Conservation (phyloP, 1,139 yeast species). For the Pichia sp. region DNA sequence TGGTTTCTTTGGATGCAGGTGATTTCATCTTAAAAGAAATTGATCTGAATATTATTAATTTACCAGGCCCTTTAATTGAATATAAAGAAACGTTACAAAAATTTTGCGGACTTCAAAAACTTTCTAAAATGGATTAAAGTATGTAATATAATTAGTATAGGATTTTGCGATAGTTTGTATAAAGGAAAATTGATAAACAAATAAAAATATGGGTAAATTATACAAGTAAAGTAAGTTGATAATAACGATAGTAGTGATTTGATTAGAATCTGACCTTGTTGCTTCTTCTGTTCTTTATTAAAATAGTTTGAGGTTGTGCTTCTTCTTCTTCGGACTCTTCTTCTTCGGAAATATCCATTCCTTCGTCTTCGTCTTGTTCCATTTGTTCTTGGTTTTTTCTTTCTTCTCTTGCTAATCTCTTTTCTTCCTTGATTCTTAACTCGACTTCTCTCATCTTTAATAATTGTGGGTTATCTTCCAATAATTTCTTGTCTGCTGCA, state of each 20-base stretch:
- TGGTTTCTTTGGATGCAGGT: neutral
- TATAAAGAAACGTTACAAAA: neutral
- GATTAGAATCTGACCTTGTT: slow-evolving; percentile 27
- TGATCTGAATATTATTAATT: neutral
- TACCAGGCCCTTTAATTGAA: slow-evolving; percentile 7
- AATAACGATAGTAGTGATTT: neutral
- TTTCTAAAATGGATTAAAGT: neutral
- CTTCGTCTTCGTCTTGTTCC: slow-evolving; percentile 27
- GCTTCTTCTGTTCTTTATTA: slow-evolving; percentile 61
- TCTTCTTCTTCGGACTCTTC: slow-evolving; percentile 38
- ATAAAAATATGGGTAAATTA: neutral
- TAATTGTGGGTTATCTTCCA: slow-evolving; percentile 81
- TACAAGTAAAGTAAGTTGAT: neutral
- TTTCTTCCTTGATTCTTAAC: slow-evolving; percentile 73
- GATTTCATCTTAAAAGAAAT: neutral
- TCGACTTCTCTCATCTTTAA: slow-evolving; percentile 91
- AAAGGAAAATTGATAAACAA: neutral
- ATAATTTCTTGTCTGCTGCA: slow-evolving; percentile 81
- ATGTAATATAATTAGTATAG: too few relatives aligned
- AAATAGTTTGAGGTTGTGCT: slow-evolving; percentile 64
- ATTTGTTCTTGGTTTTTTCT: slow-evolving; percentile 35
- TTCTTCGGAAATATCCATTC: slow-evolving; percentile 33
- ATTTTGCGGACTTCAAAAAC: neutral
- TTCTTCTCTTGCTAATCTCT: slow-evolving; percentile 48
- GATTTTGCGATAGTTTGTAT: slow-evolving; percentile 1